Conservation (phyloP, 2,329 filamentous ascomycete genomes). For the Fusarium aywerte region DNA sequence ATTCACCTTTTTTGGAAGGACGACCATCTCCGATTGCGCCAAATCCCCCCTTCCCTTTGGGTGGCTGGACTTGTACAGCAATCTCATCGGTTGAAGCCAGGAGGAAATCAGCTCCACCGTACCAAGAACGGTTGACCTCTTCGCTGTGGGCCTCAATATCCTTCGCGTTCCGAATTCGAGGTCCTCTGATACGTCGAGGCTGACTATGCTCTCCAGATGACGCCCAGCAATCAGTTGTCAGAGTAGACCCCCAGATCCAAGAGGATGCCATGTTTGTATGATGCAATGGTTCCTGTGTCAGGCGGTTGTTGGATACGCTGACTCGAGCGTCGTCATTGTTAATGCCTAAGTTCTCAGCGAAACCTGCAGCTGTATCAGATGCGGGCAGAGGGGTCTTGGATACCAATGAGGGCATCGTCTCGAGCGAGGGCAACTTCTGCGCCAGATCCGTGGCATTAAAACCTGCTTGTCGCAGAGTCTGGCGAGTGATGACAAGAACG, state of each 20-base stretch:
- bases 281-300: background rate
- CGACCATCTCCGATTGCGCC: constrained; percentile 55
- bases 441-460: constrained; percentile 34
- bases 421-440: constrained; percentile 16
- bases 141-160: constrained; percentile 43
- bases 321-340: background rate
- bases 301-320: background rate
- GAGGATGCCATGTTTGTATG: background rate
- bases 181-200: constrained; percentile 28
- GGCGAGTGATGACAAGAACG: constrained; percentile 37
- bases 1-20: constrained; percentile 37
- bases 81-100: constrained; percentile 49
- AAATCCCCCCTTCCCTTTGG: constrained; percentile 46
- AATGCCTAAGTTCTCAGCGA: constrained; percentile 1
- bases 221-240: constrained; percentile 10
- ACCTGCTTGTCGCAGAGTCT: constrained; percentile 39
- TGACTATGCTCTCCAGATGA: constrained; percentile 3
- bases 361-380: background rate
- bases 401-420: constrained; percentile 6
- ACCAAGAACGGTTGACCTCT: constrained; percentile 52
- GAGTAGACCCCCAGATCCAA: constrained; percentile 16
- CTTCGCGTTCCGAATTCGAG: constrained; percentile 40
- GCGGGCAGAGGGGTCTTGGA: background rate
- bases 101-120: constrained; percentile 53
- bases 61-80: constrained; percentile 45